phyloP scores from a whole-genome alignment of 2,329 filamentous ascomycete species.

The Fusarium albidum region DNA sequence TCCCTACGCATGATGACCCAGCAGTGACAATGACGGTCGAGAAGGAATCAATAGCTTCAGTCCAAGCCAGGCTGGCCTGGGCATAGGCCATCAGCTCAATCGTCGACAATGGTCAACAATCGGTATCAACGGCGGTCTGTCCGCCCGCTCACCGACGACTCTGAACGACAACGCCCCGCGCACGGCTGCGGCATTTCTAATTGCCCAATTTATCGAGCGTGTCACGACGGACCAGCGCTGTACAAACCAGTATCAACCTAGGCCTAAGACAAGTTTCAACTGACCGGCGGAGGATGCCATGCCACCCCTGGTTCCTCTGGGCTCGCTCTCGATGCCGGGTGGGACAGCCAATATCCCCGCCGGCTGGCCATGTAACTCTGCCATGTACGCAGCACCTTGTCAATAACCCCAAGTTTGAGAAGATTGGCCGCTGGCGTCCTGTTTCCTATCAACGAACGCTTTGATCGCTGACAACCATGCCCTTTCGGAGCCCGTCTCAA shows the following conservation, averaged over 20 bases:
- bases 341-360: constrained; percentile 30
- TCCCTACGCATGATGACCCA: constrained; percentile 8
- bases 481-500: not conserved
- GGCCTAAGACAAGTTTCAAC: constrained; percentile 12
- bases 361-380: constrained; percentile 25
- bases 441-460: not conserved
- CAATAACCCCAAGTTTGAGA: constrained; percentile 8
- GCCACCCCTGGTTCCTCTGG: not conserved
- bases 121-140: constrained; percentile 7
- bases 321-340: constrained; percentile 13
- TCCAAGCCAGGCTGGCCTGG: constrained; percentile 28
- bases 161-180: constrained; percentile 1
- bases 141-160: constrained; percentile 10
- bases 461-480: not conserved
- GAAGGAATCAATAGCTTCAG: constrained; percentile 32
- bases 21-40: constrained; percentile 21
- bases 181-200: not conserved
- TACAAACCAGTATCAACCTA: not conserved
- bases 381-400: not conserved
- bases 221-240: constrained; percentile 2
- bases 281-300: constrained; percentile 19
- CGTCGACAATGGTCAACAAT: constrained; percentile 1
- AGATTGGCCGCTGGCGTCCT: not conserved
- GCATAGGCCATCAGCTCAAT: constrained; percentile 1
- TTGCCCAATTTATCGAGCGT: not conserved